Conservation (phyloP, 148 eudicot genomes). For the Cornus kousa region DNA sequence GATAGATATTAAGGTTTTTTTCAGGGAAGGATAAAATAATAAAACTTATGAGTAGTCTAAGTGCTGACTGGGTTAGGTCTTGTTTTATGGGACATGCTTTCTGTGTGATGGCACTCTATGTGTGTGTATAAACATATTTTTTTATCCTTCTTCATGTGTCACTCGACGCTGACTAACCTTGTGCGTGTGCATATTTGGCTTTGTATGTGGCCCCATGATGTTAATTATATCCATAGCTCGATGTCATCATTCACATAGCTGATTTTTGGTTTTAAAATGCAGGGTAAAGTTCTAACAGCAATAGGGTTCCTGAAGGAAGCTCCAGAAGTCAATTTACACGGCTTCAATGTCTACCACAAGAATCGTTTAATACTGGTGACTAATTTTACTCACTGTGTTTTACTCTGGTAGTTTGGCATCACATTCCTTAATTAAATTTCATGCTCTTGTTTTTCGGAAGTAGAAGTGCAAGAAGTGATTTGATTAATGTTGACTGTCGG, state of each 20-base stretch:
- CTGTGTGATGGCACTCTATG: neutral
- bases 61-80: neutral
- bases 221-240: neutral
- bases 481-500: neutral
- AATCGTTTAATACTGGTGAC: constrained; percentile 87
- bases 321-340: constrained; percentile 78
- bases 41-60: neutral
- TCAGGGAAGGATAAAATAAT: neutral
- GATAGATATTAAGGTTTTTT: too few species aligned
- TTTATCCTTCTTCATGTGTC: neutral
- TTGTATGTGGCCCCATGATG: too few species aligned
- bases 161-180: neutral
- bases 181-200: neutral
- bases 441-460: neutral
- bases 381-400: constrained; percentile 3
- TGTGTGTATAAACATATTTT: neutral
- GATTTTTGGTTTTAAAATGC: constrained; percentile 22
- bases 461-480: constrained; percentile 3
- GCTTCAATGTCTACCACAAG: constrained; percentile 93
- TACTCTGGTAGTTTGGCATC: neutral
- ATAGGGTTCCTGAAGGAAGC: constrained; percentile 95
- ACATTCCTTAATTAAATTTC: neutral
- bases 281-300: constrained; percentile 75
- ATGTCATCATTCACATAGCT: constrained; percentile 8
- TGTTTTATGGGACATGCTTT: neutral